These are phyloP conservation scores for Gliomastix tumulicola DNA, from an alignment of 2,329 filamentous ascomycete genomes.

Conservation along the genomic window DNA sequence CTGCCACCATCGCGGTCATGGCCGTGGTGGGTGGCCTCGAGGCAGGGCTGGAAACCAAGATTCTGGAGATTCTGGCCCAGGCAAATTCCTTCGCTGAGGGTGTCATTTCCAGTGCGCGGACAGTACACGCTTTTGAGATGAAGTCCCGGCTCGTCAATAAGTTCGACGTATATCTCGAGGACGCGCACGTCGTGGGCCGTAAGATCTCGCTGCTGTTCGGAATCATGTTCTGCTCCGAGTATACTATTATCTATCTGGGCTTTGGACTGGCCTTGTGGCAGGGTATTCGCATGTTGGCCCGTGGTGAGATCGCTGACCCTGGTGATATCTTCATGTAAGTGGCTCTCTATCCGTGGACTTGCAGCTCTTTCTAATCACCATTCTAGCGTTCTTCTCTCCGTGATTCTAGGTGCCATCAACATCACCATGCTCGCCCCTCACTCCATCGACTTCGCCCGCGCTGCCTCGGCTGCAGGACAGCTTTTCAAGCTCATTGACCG, in stretches of 20 bases:
- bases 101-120: slow-evolving; percentile 16
- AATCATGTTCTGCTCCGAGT: slow-evolving; percentile 28
- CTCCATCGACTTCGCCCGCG: slow-evolving; percentile 57
- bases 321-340: slow-evolving; percentile 1
- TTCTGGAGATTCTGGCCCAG: slow-evolving; percentile 11
- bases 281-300: slow-evolving; percentile 27
- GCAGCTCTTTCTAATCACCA: slow-evolving; percentile 7
- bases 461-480: slow-evolving; percentile 77
- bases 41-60: slow-evolving; percentile 12
- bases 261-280: slow-evolving; percentile 39
- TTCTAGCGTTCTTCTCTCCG: slow-evolving; percentile 5
- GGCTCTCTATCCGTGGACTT: no score
- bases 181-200: slow-evolving; percentile 14
- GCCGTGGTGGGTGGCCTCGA: slow-evolving; percentile 8
- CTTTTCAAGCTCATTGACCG: slow-evolving; percentile 95
- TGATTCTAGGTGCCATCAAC: slow-evolving; percentile 17
- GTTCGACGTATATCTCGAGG: slow-evolving; percentile 18
- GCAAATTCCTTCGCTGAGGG: slow-evolving; percentile 14
- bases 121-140: slow-evolving; percentile 23
- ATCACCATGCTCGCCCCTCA: slow-evolving; percentile 12
- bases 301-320: slow-evolving; percentile 22
- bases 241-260: slow-evolving; percentile 31
- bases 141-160: slow-evolving; percentile 16
- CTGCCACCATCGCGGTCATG: slow-evolving; percentile 10
- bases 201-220: slow-evolving; percentile 27